Evolutionary conservation across 2,329 filamentous ascomycete species (phyloP), one percentile per base, ranked within the genome.

Genomic region (Huntiella savannae): DNA sequence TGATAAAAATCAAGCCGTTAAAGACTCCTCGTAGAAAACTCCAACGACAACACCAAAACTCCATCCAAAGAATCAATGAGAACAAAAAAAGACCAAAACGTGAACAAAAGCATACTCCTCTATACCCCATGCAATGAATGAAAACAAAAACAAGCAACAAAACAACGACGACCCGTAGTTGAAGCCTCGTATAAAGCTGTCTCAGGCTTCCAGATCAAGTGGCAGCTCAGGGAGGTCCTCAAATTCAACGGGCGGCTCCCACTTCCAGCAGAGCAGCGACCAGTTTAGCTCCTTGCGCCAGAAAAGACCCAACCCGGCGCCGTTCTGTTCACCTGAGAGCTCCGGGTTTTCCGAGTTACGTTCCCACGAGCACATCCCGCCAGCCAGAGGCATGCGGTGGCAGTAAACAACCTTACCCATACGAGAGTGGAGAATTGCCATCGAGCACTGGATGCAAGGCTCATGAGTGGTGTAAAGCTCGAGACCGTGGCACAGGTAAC

Each of bases 381-480:
- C 88, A 10, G 82, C 92, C 52, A 75, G 65, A 40, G 73, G 71
- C 81, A 93, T 91, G 47, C 82, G 74, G 51, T 77, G 70, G 52
- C 75, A 76, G 62, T 94, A 93, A 35, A 93, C 71, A 44, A 87
- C 82, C 45, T 81, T 78, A 39, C 83, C 79, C 70, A 98, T 94
- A 43, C 91, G 76, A 6, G 88, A 95, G 59, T 96, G 87, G 16
- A 96, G 69, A 54, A 96, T 81, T 1, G 84, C 91, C 91, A 96
- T 96, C 33, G 82, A 85, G 63, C 91, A 98, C 74, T 93, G 92
- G 50, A 93, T 74, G 59, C 91, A 98, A 4, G 91, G 91, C 63
- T 98, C 91, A 57, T 96, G 87, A 2, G 87, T 94, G 50, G 92
- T 69, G 63, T 95, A 96, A 48, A 98, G 73, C 61, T 96, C 88